Conservation (phyloP, 805 yeast genomes). For the Hanseniaspora jakobsenii region DNA sequence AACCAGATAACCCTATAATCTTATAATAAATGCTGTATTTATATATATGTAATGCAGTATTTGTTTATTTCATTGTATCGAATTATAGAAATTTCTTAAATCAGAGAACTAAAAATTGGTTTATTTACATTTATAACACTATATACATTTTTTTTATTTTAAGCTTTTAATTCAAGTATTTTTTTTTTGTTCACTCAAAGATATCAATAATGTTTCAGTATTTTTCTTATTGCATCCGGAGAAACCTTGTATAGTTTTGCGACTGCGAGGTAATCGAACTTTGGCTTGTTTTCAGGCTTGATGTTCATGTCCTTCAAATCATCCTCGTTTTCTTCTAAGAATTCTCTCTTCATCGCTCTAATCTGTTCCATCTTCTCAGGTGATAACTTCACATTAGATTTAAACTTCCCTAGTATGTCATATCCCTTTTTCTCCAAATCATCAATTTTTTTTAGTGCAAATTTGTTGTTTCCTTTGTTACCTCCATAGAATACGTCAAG, state of each 20-base stretch:
- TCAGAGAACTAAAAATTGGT: too few species aligned
- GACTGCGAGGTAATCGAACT: neutral
- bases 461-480: too few species aligned
- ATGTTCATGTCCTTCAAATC: neutral
- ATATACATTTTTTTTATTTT: too few species aligned
- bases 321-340: neutral
- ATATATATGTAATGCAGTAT: too few species aligned
- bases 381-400: neutral
- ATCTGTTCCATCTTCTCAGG: conserved; percentile 6
- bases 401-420: neutral
- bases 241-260: neutral
- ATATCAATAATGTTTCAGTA: neutral
- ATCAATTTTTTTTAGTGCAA: neutral
- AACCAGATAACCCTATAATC: too few species aligned
- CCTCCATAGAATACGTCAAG: too few species aligned
- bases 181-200: neutral
- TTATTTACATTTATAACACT: too few species aligned
- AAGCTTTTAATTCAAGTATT: neutral
- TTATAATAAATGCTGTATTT: too few species aligned
- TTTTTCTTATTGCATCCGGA: neutral
- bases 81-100: too few species aligned
- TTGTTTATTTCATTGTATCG: too few species aligned
- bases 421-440: neutral
- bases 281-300: neutral
- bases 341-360: neutral